Percentiles rank a stretch among this genome's conserved stretches.
Conservation (phyloP, 345 rosid species). For the Leavenworthia alabamica region DNA sequence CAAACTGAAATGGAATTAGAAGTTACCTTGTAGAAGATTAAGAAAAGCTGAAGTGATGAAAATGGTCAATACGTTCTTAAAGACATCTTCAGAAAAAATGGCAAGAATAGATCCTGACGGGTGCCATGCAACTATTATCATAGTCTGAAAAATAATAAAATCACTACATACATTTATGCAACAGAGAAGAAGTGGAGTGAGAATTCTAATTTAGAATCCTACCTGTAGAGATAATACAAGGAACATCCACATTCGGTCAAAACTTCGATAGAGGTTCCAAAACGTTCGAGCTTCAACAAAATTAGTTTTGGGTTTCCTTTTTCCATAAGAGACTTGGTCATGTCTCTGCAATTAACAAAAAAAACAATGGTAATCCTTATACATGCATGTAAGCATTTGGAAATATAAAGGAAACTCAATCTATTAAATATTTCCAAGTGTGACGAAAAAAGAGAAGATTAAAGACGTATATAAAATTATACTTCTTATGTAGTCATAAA, state of each 20-base stretch:
- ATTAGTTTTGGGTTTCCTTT: constrained; percentile 82
- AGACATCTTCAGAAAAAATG: constrained; percentile 55
- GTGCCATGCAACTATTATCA: constrained; percentile 84
- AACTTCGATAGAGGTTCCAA: constrained; percentile 89
- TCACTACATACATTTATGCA: constrained; percentile 7
- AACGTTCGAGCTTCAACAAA: constrained; percentile 98
- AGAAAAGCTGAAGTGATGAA: constrained; percentile 88
- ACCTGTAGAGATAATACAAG: constrained; percentile 84
- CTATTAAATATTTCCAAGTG: background rate
- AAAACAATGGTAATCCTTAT: background rate
- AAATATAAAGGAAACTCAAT: background rate
- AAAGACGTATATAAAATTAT: background rate
- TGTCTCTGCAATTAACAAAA: constrained; percentile 44
- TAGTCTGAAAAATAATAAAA: constrained; percentile 53
- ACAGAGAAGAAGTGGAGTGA: constrained; percentile 5
- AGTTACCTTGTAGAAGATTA: constrained; percentile 74
- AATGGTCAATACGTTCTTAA: constrained; percentile 60
- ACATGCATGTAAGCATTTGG: background rate
- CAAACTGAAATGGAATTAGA: background rate
- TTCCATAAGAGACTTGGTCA: constrained; percentile 40
- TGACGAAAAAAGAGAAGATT: background rate
- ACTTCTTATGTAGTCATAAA: background rate
- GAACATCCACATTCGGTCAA: constrained; percentile 99
- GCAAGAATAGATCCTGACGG: constrained; percentile 62
- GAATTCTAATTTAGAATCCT: constrained; percentile 10